Evolutionary conservation across 176 grass and related monocot species (phyloP), one percentile per base, ranked within the genome.

Genomic region (Bromus sterilis): DNA sequence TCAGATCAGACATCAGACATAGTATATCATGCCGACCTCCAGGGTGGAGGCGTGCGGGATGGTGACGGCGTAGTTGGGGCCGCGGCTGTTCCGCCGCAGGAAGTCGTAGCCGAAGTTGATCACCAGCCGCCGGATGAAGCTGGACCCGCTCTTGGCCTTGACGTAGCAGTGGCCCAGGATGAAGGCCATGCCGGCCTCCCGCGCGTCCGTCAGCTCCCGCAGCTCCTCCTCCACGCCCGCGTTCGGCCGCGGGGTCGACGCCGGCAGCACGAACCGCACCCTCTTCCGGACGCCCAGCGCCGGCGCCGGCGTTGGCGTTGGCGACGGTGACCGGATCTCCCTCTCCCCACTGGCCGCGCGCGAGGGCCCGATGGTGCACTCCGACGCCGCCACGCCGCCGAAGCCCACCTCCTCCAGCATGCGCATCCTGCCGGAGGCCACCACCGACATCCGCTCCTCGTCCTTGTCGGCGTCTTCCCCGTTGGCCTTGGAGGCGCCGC

Each of bases 151-250:
- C 90, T 93, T 95, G 6, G 96, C 92, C 87, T 92, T 91, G 44
- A 99, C 90, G 69, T 99, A 91, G 37, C 82, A 99, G 75, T 91
- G 61, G 29, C 90, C 91, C 1, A 95, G 86, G 74, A 99, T 99
- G 89, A 95, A 99, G 28, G 91, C 96, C 96, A 95, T 95, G 66
- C 96, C 93, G 5, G 96, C 93, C 71, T 99, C 96, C 41, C 96
- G 85, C 5, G 93, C 96, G 48, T 99, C 91, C 56, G 85, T 91
- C 15, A 99, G 84, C 55, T 95, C 96, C 53, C 76, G 86, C 44
- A 99, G 85, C 86, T 99, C 96, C 74, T 93, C 96, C 79, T 83
- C 82, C 64, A 91, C 89, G 32, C 90, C 77, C 7, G 79, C 55
- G 63, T 91, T 76, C 61, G 83, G 88, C 78, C 87, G 89, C 18